Conservation (phyloP, 257 asterid genomes). For the Petunia axillaris region DNA sequence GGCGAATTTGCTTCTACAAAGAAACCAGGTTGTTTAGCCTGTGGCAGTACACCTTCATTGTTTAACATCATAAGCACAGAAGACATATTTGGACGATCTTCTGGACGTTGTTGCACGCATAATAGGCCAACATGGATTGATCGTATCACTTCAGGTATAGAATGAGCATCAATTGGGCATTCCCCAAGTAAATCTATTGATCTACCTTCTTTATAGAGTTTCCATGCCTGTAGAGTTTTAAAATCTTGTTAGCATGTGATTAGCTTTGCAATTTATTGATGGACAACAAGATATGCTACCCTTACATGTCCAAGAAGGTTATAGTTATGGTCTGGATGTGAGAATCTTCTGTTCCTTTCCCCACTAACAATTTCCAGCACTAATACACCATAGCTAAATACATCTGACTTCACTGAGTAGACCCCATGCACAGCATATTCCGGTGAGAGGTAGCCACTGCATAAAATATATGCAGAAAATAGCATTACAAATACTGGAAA, state of each 20-base stretch:
- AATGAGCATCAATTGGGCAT: neutral
- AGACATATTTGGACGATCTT: conserved; percentile 41
- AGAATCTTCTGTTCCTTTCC: conserved; percentile 35
- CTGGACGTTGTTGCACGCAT: conserved; percentile 39
- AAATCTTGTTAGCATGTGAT: neutral
- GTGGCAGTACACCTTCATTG: conserved; percentile 33
- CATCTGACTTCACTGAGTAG: conserved; percentile 44
- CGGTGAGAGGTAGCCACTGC: conserved; percentile 48
- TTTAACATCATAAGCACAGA: conserved; percentile 34
- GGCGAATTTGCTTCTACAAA: conserved; percentile 25
- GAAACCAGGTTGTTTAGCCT: conserved; percentile 37
- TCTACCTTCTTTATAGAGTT: conserved; percentile 35
- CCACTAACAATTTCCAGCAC: conserved; percentile 40
- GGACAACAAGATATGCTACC: neutral
- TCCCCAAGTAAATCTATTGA: conserved; percentile 27
- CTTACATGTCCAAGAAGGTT: conserved; percentile 47
- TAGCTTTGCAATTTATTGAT: neutral
- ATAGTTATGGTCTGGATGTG: conserved; percentile 30
- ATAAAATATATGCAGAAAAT: neutral
- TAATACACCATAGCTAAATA: conserved; percentile 42
- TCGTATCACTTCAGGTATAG: conserved; percentile 31
- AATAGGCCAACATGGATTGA: conserved; percentile 40
- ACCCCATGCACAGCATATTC: conserved; percentile 42
- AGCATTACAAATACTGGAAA: neutral
- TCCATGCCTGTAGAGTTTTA: conserved; percentile 37